These are phyloP conservation scores for Candida germanica DNA, from an alignment of 805 yeast genomes.

Conservation along the genomic window DNA sequence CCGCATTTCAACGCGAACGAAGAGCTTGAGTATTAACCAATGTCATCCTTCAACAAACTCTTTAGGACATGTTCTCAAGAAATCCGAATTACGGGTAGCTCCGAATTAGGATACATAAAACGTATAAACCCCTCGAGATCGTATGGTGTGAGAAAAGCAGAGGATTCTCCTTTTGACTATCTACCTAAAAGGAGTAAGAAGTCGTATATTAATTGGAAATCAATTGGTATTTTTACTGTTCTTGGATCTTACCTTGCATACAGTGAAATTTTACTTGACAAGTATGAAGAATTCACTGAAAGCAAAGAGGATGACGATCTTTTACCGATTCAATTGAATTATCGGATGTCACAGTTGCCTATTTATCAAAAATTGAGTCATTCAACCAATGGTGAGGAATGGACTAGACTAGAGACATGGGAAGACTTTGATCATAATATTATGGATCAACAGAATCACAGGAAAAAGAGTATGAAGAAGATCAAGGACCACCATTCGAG, in stretches of 20 bases:
- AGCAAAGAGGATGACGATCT: conserved; percentile 20
- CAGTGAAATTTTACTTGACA: conserved; percentile 24
- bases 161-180: conserved; percentile 32
- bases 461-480: conserved; percentile 5
- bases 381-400: conserved; percentile 44
- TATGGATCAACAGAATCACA: conserved; percentile 21
- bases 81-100: no score
- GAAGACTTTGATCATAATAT: conserved; percentile 40
- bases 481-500: conserved; percentile 12
- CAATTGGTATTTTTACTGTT: conserved; percentile 17
- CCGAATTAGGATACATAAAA: no score
- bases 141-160: conserved; percentile 26
- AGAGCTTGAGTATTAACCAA: no score
- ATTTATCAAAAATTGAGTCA: conserved; percentile 48
- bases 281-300: conserved; percentile 22
- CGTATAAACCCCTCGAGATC: no score
- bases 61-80: no score
- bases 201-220: conserved; percentile 31
- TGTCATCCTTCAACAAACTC: no score
- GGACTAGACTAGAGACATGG: conserved; percentile 44
- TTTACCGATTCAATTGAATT: conserved; percentile 41
- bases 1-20: no score
- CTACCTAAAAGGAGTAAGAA: conserved; percentile 18
- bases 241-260: conserved; percentile 25
- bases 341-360: conserved; percentile 46